These are phyloP conservation scores for Fagopyrum esculentum DNA, from an alignment of 148 eudicot genomes.

Conservation along the genomic window DNA sequence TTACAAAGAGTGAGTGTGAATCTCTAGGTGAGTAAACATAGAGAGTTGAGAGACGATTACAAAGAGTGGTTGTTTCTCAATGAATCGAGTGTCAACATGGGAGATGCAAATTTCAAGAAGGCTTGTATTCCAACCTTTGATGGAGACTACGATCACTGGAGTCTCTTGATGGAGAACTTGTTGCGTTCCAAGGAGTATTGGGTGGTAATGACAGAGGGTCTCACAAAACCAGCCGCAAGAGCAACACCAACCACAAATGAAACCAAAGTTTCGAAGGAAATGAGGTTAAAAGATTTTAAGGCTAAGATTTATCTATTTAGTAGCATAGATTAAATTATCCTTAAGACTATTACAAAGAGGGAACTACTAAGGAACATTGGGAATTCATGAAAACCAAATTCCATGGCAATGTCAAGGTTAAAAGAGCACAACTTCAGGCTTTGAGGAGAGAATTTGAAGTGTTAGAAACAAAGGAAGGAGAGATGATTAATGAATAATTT, in stretches of 20 bases:
- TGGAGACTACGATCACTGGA: too few relatives aligned
- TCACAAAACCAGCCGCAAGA: neutral
- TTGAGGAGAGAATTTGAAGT: too few relatives aligned
- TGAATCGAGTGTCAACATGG: too few relatives aligned
- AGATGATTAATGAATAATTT: constrained; percentile 7
- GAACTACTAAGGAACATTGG: neutral
- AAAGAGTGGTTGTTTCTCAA: too few relatives aligned
- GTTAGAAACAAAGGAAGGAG: neutral
- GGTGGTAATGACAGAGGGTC: neutral
- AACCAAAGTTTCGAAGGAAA: neutral
- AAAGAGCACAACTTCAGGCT: neutral
- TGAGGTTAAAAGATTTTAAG: constrained; percentile 12
- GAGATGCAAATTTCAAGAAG: too few relatives aligned
- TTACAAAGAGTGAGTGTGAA: too few relatives aligned
- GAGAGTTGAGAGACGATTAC: too few relatives aligned
- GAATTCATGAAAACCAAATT: too few relatives aligned
- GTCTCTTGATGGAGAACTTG: neutral
- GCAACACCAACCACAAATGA: constrained; percentile 2
- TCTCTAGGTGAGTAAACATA: too few relatives aligned
- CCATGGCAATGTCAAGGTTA: too few relatives aligned
- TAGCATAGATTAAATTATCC: neutral
- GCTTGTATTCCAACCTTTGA: too few relatives aligned
- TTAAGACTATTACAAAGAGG: constrained; percentile 7
- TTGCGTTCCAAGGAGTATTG: constrained; percentile 18
- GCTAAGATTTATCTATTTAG: neutral